Percentiles rank a stretch among this genome's conserved stretches.
These are phyloP conservation scores for Tolypocladium ophioglossoides DNA, from an alignment of 2,329 filamentous ascomycete species.

Conservation along the genomic window DNA sequence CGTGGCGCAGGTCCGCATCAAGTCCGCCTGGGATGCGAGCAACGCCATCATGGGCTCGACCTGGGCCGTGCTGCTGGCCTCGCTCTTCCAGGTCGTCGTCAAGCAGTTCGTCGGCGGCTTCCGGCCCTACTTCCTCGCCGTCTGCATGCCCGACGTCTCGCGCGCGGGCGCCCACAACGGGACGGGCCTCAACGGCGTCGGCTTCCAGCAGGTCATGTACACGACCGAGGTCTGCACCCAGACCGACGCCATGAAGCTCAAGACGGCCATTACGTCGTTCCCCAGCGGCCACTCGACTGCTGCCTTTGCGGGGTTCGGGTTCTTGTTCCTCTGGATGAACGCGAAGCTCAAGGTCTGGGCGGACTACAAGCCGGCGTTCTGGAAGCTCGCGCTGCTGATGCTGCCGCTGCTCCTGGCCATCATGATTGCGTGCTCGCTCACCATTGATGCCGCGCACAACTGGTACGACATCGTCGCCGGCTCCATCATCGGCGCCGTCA, in stretches of 20 bases:
- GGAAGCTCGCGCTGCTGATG: constrained; percentile 51
- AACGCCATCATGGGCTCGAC: constrained; percentile 51
- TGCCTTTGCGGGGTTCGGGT: constrained; percentile 53
- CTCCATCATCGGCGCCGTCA: constrained; percentile 48
- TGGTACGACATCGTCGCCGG: constrained; percentile 61
- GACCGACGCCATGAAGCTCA: constrained; percentile 40
- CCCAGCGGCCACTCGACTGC: constrained; percentile 59
- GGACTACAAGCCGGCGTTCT: constrained; percentile 55
- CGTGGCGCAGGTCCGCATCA: constrained; percentile 45
- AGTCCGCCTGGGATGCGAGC: constrained; percentile 48
- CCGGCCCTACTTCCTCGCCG: constrained; percentile 52
- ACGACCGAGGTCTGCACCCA: constrained; percentile 50
- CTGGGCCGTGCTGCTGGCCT: constrained; percentile 47
- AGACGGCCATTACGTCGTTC: constrained; percentile 53
- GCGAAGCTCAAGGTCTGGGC: constrained; percentile 62
- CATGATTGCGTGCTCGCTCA: constrained; percentile 50
- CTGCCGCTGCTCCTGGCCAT: constrained; percentile 49
- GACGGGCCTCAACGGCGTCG: constrained; percentile 31
- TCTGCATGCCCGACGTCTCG: constrained; percentile 49
- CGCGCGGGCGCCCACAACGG: constrained; percentile 27
- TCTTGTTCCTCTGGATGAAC: constrained; percentile 58
- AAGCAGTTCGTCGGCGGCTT: constrained; percentile 58
- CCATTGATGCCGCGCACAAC: constrained; percentile 56
- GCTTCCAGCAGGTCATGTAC: constrained; percentile 52
- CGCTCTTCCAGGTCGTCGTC: constrained; percentile 55